A percentile compares a stretch with the other conserved stretches of the same genome.
phyloP scores from a whole-genome alignment of 495 filamentous ascomycete species.

The Lasiosphaeris hirsuta region DNA sequence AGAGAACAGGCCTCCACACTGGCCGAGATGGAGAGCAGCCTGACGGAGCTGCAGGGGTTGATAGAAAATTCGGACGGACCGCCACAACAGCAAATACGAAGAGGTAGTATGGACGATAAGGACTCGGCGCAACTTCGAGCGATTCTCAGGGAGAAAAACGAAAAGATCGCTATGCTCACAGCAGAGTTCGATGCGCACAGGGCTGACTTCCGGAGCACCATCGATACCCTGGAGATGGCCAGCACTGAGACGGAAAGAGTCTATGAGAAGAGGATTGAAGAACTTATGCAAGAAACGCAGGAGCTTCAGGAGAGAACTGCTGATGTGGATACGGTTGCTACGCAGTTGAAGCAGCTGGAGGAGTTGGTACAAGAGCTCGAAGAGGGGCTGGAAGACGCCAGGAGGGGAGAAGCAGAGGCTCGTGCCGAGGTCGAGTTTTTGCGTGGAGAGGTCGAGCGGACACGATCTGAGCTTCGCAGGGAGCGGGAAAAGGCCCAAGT shows the following conservation, averaged over 20 bases:
- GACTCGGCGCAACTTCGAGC: constrained; percentile 75
- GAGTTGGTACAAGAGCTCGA: constrained; percentile 95
- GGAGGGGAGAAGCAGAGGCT: constrained; percentile 95
- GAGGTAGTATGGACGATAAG: constrained; percentile 66
- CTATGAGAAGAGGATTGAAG: constrained; percentile 87
- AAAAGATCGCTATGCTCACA: constrained; percentile 88
- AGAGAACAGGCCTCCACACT: constrained; percentile 79
- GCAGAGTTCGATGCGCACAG: constrained; percentile 93
- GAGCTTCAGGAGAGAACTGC: constrained; percentile 77
- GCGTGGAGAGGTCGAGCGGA: constrained; percentile 90
- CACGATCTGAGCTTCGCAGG: constrained; percentile 81
- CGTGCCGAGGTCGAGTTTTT: constrained; percentile 95
- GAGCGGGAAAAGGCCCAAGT: constrained; percentile 86
- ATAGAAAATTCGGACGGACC: constrained; percentile 51
- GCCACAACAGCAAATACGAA: constrained; percentile 31
- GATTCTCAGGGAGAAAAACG: constrained; percentile 89
- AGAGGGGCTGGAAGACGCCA: constrained; percentile 92
- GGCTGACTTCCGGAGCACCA: constrained; percentile 93
- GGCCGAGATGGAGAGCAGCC: constrained; percentile 77
- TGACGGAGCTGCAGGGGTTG: constrained; percentile 69
- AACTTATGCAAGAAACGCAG: constrained; percentile 79
- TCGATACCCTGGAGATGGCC: constrained; percentile 93
- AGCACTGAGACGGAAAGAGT: constrained; percentile 97
- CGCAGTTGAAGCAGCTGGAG: constrained; percentile 90
- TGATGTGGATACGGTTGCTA: constrained; percentile 86